phyloP scores from a whole-genome alignment of 2,329 filamentous ascomycete genomes.

The Cercospora berteroae region DNA sequence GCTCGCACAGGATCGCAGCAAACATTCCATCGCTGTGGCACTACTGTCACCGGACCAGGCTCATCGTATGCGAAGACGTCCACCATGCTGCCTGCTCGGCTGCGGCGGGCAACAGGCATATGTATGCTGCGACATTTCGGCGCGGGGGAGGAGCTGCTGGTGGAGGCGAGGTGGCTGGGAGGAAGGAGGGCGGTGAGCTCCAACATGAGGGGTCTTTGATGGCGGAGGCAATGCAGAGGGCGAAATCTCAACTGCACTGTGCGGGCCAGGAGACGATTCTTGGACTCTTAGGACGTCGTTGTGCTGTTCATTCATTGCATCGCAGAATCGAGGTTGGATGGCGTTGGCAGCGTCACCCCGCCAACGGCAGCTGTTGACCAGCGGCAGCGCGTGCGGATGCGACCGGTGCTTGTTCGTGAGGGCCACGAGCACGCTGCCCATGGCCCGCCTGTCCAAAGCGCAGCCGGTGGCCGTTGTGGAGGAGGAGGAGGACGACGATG shows the following conservation, averaged over 20 bases:
- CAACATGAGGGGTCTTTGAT: background rate
- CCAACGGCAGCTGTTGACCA: background rate
- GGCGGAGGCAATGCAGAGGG: background rate
- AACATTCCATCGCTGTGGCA: background rate
- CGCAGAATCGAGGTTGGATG: background rate
- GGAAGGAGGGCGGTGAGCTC: background rate
- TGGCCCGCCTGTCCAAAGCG: conserved; percentile 50
- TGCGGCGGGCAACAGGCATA: background rate
- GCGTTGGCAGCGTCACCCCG: background rate
- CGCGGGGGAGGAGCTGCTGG: background rate
- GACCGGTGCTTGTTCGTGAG: conserved; percentile 6
- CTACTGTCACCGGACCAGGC: background rate
- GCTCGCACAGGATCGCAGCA: background rate
- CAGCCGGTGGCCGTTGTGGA: conserved; percentile 23
- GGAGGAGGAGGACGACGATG: conserved; percentile 16
- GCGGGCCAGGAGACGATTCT: background rate
- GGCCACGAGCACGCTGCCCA: conserved; percentile 34
- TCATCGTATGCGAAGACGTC: background rate
- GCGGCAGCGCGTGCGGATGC: background rate
- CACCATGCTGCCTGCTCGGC: background rate
- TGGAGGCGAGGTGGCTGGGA: background rate
- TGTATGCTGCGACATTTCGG: background rate
- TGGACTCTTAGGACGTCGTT: background rate
- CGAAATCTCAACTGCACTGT: background rate
- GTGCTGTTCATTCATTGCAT: background rate